A percentile compares a stretch with the other conserved stretches of the same genome.
Conservation (phyloP, 352 stramenopile genomes). For the Phytophthora lateralis region DNA sequence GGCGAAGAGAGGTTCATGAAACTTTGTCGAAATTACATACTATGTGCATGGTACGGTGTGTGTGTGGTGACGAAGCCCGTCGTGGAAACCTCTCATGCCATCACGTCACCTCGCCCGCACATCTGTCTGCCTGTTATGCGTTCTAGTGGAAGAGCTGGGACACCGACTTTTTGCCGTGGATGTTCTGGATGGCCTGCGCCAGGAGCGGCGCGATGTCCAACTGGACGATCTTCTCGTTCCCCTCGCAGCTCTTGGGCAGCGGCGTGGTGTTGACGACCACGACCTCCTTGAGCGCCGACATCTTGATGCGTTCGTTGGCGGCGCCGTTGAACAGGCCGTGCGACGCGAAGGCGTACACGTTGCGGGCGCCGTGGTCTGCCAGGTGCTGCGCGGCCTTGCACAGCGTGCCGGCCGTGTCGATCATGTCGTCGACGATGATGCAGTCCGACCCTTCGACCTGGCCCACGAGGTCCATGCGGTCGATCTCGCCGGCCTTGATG, state of each 20-base stretch:
- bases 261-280: conserved; percentile 92
- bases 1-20: conserved; percentile 20
- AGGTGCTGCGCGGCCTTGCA: conserved; percentile 98
- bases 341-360: conserved; percentile 99
- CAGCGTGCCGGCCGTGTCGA: conserved; percentile 99
- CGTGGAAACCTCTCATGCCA: conserved; percentile 5
- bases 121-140: conserved; percentile 23
- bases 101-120: conserved; percentile 8
- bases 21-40: conserved; percentile 45
- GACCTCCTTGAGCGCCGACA: conserved; percentile 91
- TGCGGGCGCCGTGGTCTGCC: conserved; percentile 93
- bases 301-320: conserved; percentile 90
- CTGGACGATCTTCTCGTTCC: conserved; percentile 98
- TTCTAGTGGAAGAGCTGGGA: conserved; percentile 99
- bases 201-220: conserved; percentile 98
- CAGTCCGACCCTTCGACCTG: conserved; percentile 99
- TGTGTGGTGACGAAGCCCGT: conserved; percentile 9
- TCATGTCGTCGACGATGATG: conserved; percentile 99
- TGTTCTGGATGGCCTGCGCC: conserved; percentile 99
- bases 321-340: conserved; percentile 97
- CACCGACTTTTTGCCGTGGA: conserved; percentile 99
- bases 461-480: conserved; percentile 99
- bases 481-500: conserved; percentile 96
- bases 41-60: conserved; percentile 25
- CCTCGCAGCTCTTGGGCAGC: conserved; percentile 83